Percentiles rank a stretch among this genome's conserved stretches.
phyloP scores from a whole-genome alignment of 2,329 filamentous ascomycete genomes.

The Fulvia fulva region DNA sequence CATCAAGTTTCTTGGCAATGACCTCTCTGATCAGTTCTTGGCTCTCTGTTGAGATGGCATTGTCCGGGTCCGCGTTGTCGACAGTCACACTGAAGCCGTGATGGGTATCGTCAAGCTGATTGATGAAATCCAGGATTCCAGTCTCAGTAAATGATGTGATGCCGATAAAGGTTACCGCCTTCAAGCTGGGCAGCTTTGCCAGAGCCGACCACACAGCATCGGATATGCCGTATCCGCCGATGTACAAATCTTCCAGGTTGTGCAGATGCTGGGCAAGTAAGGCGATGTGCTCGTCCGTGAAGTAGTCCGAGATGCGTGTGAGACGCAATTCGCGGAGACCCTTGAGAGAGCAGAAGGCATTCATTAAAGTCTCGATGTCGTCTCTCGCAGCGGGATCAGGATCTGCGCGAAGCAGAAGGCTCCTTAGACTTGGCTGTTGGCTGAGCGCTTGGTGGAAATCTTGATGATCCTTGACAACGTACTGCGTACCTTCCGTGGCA shows the following conservation, averaged over 20 bases:
- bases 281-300: constrained; percentile 49
- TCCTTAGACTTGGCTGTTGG: constrained; percentile 47
- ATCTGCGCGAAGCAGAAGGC: constrained; percentile 46
- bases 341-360: constrained; percentile 50
- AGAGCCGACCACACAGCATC: constrained; percentile 47
- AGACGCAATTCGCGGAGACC: constrained; percentile 54
- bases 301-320: constrained; percentile 49
- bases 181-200: constrained; percentile 47
- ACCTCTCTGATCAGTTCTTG: constrained; percentile 37
- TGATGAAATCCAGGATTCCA: constrained; percentile 48
- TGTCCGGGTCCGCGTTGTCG: constrained; percentile 43
- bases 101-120: constrained; percentile 39
- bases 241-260: constrained; percentile 53
- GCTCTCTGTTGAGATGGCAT: constrained; percentile 38
- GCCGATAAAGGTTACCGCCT: constrained; percentile 52
- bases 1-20: constrained; percentile 39
- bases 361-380: constrained; percentile 47
- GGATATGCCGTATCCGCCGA: constrained; percentile 53
- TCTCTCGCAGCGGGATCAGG: constrained; percentile 44
- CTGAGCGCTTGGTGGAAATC: constrained; percentile 52
- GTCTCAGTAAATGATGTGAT: constrained; percentile 53
- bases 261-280: constrained; percentile 45
- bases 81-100: constrained; percentile 42
- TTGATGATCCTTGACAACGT: constrained; percentile 46
- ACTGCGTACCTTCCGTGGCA: constrained; percentile 38